These are phyloP conservation scores for Coleophoma crateriformis DNA, from an alignment of 2,329 filamentous ascomycete genomes.

Conservation along the genomic window DNA sequence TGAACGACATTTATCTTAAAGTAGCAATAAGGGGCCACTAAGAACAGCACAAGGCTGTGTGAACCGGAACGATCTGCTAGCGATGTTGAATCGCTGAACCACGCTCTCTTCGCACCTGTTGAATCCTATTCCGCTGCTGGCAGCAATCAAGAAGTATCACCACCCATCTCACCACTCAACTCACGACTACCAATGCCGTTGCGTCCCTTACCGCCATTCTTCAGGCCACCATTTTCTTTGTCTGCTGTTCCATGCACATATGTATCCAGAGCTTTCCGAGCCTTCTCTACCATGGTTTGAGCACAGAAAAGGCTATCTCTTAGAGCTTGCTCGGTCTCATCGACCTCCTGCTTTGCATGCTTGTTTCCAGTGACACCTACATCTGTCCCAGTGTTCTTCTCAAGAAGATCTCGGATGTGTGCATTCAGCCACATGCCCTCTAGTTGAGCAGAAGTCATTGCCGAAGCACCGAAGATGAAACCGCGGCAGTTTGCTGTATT, in stretches of 20 bases:
- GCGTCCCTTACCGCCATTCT: constrained; percentile 1
- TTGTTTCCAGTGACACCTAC: neutral
- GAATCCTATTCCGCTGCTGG: no score
- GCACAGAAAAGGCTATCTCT: constrained; percentile 19
- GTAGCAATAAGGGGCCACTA: no score
- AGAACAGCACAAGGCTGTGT: no score
- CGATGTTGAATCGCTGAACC: no score
- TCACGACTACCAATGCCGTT: constrained; percentile 42
- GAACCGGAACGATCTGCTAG: no score
- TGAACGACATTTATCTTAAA: no score
- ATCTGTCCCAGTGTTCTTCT: constrained; percentile 15
- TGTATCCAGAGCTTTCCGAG: constrained; percentile 23
- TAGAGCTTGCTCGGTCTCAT: constrained; percentile 37
- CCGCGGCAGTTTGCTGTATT: constrained; percentile 51
- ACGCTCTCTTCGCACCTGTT: no score
- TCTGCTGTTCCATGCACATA: constrained; percentile 6
- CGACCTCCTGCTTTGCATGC: constrained; percentile 13
- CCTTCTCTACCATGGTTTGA: constrained; percentile 41
- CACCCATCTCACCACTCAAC: constrained; percentile 56
- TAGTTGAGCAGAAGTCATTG: constrained; percentile 50
- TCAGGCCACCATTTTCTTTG: constrained; percentile 1
- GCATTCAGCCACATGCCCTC: constrained; percentile 55
- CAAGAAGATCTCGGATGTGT: constrained; percentile 52
- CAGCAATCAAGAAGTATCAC: constrained; percentile 39
- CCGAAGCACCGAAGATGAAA: constrained; percentile 55